Percentiles rank a stretch among this genome's conserved stretches.
Conservation (phyloP, 805 yeast genomes). For the Myxozyma melibiosi region DNA sequence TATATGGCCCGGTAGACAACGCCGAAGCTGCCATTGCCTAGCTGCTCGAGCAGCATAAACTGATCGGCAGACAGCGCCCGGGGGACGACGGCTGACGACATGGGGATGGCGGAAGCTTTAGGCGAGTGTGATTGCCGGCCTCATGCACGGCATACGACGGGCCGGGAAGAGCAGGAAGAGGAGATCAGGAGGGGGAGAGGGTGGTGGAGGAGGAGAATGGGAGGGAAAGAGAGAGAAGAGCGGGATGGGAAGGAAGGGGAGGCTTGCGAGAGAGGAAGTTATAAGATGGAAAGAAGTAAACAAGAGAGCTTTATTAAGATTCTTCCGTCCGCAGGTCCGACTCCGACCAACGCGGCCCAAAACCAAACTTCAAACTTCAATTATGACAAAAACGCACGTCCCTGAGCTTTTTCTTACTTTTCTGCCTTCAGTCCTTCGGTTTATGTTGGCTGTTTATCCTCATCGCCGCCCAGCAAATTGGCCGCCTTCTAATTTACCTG, state of each 20-base stretch:
- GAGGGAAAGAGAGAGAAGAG: not conserved
- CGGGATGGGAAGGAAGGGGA: not conserved
- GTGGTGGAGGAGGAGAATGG: not conserved
- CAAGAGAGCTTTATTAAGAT: not conserved
- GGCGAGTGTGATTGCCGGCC: not conserved
- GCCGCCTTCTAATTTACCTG: no score
- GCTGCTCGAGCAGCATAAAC: constrained; percentile 54
- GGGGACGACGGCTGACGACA: constrained; percentile 8
- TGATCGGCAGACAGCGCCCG: constrained; percentile 44
- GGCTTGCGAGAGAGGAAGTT: not conserved
- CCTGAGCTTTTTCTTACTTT: no score
- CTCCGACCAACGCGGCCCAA: not conserved
- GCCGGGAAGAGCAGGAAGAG: not conserved
- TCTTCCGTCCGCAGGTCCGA: no score
- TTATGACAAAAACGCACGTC: no score
- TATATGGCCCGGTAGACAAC: constrained; percentile 68
- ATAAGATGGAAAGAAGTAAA: not conserved
- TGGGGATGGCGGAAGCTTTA: not conserved
- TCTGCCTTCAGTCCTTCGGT: no score
- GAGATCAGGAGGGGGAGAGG: not conserved
- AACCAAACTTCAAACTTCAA: no score
- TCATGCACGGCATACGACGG: not conserved
- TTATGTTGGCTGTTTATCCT: no score
- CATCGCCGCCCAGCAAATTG: no score
- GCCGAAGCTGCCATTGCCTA: constrained; percentile 81